Percentiles rank a stretch among this genome's conserved stretches.
phyloP scores from a whole-genome alignment of 257 asterid genomes.

The Rubia yunnanensis region DNA sequence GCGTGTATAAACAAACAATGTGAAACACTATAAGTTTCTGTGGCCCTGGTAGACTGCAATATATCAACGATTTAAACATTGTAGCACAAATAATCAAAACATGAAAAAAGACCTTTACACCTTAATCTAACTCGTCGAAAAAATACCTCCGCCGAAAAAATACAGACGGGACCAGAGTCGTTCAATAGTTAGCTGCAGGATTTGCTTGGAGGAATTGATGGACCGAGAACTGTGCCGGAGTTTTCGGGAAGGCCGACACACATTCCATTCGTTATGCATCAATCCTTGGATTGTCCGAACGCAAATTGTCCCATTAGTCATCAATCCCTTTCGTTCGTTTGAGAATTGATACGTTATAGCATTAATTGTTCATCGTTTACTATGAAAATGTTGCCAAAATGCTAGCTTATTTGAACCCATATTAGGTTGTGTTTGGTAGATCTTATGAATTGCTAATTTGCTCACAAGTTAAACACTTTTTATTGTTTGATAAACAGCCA shows the following conservation, averaged over 20 bases:
- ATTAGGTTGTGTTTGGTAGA: no score
- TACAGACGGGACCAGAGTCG: conserved; percentile 5
- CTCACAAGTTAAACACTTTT: no score
- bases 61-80: no score
- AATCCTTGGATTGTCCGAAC: conserved; percentile 6
- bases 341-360: background rate
- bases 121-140: no score
- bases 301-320: conserved; percentile 9
- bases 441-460: no score
- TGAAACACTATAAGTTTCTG: no score
- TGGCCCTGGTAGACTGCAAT: no score
- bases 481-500: no score
- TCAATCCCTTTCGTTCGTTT: conserved; percentile 3
- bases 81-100: no score
- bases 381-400: background rate
- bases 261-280: conserved; percentile 1
- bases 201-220: conserved; percentile 9
- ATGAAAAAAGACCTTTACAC: no score
- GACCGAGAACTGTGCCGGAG: conserved; percentile 10
- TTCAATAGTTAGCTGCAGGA: background rate
- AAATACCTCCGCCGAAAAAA: background rate
- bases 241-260: conserved; percentile 3
- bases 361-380: no score
- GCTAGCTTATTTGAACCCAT: background rate
- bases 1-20: no score